phyloP scores from a whole-genome alignment of 495 filamentous ascomycete genomes.

The Penicillium macrosclerotiorum region DNA sequence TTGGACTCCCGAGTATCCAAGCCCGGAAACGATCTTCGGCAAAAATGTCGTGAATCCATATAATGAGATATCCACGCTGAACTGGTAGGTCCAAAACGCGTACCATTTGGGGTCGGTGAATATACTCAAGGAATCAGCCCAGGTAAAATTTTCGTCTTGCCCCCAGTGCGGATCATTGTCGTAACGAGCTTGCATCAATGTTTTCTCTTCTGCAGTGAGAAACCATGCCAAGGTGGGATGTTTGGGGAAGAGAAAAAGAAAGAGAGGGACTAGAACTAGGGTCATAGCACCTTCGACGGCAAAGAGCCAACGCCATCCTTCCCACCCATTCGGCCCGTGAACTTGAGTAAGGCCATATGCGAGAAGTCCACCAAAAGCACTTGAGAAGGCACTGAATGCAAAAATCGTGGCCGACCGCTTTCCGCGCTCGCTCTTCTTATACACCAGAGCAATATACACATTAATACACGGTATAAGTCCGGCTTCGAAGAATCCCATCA shows the following conservation, averaged over 20 bases:
- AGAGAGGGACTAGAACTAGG: constrained; percentile 7
- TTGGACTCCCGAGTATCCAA: constrained; percentile 10
- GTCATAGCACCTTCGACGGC: constrained; percentile 13
- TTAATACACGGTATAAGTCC: constrained; percentile 11
- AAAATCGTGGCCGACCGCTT: constrained; percentile 7
- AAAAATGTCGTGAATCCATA: constrained; percentile 13
- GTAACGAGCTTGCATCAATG: constrained; percentile 11
- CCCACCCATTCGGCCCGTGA: constrained; percentile 11
- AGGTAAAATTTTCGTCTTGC: constrained; percentile 8
- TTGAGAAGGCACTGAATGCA: constrained; percentile 13
- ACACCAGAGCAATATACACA: constrained; percentile 11
- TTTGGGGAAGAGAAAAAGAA: constrained; percentile 11
- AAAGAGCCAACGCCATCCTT: constrained; percentile 13
- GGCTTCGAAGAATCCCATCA: constrained; percentile 9
- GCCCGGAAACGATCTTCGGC: constrained; percentile 8
- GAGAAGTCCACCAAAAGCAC: constrained; percentile 12
- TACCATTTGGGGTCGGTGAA: constrained; percentile 14
- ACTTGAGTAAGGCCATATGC: constrained; percentile 9
- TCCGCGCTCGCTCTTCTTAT: constrained; percentile 11
- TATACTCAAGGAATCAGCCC: constrained; percentile 5
- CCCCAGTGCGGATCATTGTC: constrained; percentile 13
- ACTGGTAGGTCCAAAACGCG: constrained; percentile 14
- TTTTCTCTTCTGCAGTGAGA: constrained; percentile 9
- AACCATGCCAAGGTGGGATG: constrained; percentile 7
- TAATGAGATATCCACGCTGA: constrained; percentile 12